Evolutionary conservation across 2,329 filamentous ascomycete genomes (phyloP), one percentile per base, ranked within the genome.

Genomic region (Beauveria sp.): DNA sequence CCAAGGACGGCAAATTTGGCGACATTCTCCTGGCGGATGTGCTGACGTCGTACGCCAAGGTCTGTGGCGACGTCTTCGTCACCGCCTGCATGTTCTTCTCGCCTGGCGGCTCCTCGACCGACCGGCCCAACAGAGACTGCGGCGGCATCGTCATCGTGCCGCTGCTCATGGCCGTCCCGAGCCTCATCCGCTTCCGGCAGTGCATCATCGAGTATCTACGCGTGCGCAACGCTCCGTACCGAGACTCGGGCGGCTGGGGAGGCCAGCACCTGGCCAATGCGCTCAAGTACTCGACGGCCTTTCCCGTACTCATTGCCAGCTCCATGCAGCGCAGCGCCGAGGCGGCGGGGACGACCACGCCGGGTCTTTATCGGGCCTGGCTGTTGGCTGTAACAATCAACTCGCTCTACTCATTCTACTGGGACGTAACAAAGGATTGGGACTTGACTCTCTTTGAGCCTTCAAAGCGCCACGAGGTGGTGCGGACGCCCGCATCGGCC

Each of bases 401-500:
- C 73, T 96, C 91, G 16, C 79, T 89, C 50, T 99, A 96, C 76
- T 92, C 89, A n/a, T 97, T 97, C 78, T 99, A 94, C 80, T 99
- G 94, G 94, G 94, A 99, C 69, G 86, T 97, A 34, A 83, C 91
- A 60, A 94, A 92, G 77, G 94, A 99, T 79, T 99, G 94, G 94
- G 94, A 97, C 70, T 80, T 99, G 64, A 90, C 89, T 0, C 80
- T 97, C 16, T 90, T 97, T 70, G 84, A 88, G 3, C 72, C 79
- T 2, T 72, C 77, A 16, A 53, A 44, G 48, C 57, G 50, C 20
- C 50, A n/a, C 7, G 48, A 46, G 40, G 9, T 12, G 41, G 26
- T 34, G 30, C 75, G 75, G 43, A 79, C 84, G 64, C 84, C 88
- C 64, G 79, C 80, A 65, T 80, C 82, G 12, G 81, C 81, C 2